Percentiles rank a stretch among this genome's conserved stretches.
Conservation (phyloP, 2,329 filamentous ascomycete species). For the Verticillium albo-atrum region DNA sequence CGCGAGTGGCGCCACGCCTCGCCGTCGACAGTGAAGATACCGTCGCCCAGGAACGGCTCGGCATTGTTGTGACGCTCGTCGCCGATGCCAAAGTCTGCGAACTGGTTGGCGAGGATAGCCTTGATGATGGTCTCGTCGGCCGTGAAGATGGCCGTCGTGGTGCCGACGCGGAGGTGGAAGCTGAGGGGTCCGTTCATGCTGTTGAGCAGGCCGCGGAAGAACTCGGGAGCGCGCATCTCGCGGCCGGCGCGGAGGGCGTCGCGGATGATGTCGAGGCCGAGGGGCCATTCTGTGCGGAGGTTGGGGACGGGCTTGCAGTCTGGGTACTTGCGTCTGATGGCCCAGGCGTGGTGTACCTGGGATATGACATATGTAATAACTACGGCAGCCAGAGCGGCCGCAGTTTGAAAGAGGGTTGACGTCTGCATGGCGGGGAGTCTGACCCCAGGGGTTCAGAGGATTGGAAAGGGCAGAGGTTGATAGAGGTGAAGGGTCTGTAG, state of each 20-base stretch:
- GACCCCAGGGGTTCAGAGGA: neutral
- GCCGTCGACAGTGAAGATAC: slow-evolving; percentile 32
- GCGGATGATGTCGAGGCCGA: neutral
- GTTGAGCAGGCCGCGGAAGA: neutral
- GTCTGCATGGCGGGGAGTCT: neutral
- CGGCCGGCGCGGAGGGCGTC: neutral
- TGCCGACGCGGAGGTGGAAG: slow-evolving; percentile 6
- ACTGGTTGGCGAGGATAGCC: neutral
- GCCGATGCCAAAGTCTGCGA: slow-evolving; percentile 8
- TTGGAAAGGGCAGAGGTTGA: too few relatives aligned
- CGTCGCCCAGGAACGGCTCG: slow-evolving; percentile 36
- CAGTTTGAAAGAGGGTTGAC: neutral
- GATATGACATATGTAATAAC: neutral
- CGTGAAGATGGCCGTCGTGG: slow-evolving; percentile 5
- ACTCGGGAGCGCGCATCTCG: neutral
- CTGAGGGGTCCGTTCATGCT: slow-evolving; percentile 1
- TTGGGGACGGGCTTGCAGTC: neutral
- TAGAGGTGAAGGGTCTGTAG: too few relatives aligned
- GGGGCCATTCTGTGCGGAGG: neutral
- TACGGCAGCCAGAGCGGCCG: neutral
- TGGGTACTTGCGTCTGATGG: neutral
- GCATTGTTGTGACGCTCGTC: slow-evolving; percentile 12
- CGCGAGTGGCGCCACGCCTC: slow-evolving; percentile 31
- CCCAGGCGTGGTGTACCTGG: neutral
- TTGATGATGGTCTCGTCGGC: slow-evolving; percentile 1